phyloP scores from a whole-genome alignment of 306 rosid species.

The Acacia melanoxylon region DNA sequence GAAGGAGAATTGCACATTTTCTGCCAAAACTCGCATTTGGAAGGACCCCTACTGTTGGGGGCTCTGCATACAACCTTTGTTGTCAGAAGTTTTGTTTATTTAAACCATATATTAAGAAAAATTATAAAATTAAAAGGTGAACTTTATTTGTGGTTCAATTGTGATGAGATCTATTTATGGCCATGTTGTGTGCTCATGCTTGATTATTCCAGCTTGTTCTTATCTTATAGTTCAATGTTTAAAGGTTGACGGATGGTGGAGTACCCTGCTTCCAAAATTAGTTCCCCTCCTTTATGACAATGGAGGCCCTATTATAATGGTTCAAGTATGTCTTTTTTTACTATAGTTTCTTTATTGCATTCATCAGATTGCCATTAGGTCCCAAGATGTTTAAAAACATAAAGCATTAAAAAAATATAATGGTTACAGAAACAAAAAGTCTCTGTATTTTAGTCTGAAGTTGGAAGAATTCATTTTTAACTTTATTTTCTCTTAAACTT shows the following conservation, averaged over 20 bases:
- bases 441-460: constrained; percentile 22
- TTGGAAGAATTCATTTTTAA: constrained; percentile 12
- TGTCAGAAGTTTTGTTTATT: background rate
- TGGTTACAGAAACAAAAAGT: constrained; percentile 20
- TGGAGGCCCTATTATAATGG: constrained; percentile 92
- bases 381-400: background rate
- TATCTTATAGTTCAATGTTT: constrained; percentile 30
- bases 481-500: constrained; percentile 16
- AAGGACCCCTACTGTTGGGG: background rate
- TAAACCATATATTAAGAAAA: background rate
- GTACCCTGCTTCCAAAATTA: constrained; percentile 69
- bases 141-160: background rate
- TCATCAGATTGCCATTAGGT: constrained; percentile 15
- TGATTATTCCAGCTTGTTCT: constrained; percentile 27
- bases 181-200: background rate
- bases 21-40: background rate
- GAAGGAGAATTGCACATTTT: background rate
- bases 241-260: constrained; percentile 96
- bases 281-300: constrained; percentile 73
- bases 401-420: background rate
- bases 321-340: constrained; percentile 62
- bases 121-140: background rate
- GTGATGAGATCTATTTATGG: background rate
- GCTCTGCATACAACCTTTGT: background rate
- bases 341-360: constrained; percentile 7